These are phyloP conservation scores for Auxenochlorella pyrenoidosa DNA, from an alignment of 139 green algal species.

Conservation along the genomic window DNA sequence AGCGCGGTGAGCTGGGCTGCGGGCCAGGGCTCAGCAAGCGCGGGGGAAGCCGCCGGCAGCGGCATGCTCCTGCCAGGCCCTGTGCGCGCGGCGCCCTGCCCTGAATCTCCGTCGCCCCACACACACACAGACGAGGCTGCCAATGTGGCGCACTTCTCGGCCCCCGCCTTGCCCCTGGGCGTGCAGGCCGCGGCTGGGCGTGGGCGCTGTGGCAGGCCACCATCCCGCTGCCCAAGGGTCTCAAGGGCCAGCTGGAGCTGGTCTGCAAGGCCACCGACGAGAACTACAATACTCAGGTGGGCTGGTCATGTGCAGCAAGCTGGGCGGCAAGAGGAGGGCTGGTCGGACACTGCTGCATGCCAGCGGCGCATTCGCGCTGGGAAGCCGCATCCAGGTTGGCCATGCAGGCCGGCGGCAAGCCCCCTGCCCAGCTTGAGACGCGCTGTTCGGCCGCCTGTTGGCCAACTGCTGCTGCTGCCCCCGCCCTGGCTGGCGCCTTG, in stretches of 20 bases:
- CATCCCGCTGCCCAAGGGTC: conserved; percentile 60
- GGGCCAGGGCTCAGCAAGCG: neutral
- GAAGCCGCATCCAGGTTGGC: neutral
- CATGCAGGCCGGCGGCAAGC: neutral
- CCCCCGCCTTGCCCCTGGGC: neutral
- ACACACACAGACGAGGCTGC: neutral
- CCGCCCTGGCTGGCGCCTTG: no score
- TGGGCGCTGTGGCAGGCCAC: conserved; percentile 80
- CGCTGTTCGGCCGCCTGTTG: neutral
- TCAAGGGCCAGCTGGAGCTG: conserved; percentile 61
- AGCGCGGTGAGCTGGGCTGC: conserved; percentile 2
- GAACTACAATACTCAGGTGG: conserved; percentile 71
- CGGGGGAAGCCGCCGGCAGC: no score
- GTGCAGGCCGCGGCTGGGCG: conserved; percentile 63
- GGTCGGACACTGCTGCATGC: no score
- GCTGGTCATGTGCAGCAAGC: neutral
- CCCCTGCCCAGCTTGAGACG: no score
- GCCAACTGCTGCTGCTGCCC: no score
- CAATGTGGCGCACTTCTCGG: no score
- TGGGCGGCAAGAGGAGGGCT: no score
- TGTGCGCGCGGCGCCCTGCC: neutral
- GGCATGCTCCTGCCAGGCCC: no score
- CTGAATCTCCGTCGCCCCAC: no score
- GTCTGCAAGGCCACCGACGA: conserved; percentile 68
- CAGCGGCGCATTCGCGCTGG: no score